Conservation (phyloP, 306 rosid genomes). For the Quercus aquifolioides region DNA sequence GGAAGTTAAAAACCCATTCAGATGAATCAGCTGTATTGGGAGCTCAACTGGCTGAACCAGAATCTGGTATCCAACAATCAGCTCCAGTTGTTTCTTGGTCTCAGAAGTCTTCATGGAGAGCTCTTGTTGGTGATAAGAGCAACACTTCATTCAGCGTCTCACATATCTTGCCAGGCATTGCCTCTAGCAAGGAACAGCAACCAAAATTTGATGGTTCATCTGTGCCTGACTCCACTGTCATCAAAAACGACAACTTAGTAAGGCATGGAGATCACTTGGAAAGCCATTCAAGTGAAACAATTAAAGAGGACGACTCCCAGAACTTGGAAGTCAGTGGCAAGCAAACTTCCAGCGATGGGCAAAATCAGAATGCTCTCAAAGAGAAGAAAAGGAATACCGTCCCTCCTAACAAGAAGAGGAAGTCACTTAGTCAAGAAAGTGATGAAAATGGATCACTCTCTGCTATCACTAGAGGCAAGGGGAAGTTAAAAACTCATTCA, state of each 20-base stretch:
- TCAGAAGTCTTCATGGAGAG: conserved; percentile 77
- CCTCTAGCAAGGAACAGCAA: conserved; percentile 25
- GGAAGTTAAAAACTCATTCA: conserved; percentile 15
- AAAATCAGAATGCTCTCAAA: conserved; percentile 15
- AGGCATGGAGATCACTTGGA: neutral
- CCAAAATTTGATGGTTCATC: conserved; percentile 8
- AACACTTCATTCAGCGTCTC: conserved; percentile 49
- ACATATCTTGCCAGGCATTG: conserved; percentile 29
- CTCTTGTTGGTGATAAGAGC: conserved; percentile 53
- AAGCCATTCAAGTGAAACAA: neutral
- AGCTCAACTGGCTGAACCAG: conserved; percentile 27
- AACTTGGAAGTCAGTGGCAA: conserved; percentile 23
- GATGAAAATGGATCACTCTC: conserved; percentile 23
- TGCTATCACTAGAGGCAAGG: conserved; percentile 24
- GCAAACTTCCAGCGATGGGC: conserved; percentile 24
- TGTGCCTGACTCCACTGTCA: conserved; percentile 18
- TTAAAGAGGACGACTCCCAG: conserved; percentile 20
- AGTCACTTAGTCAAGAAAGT: conserved; percentile 26
- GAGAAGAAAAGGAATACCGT: conserved; percentile 24
- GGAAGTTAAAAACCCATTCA: conserved; percentile 16
- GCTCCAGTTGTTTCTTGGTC: conserved; percentile 46
- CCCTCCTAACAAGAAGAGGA: conserved; percentile 44
- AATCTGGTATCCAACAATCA: conserved; percentile 26
- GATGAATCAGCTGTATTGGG: conserved; percentile 24
- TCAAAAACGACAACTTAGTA: conserved; percentile 19